These are phyloP conservation scores for Thelephora aurantiotincta DNA, from an alignment of 768 basidiomycete species.

Conservation along the genomic window DNA sequence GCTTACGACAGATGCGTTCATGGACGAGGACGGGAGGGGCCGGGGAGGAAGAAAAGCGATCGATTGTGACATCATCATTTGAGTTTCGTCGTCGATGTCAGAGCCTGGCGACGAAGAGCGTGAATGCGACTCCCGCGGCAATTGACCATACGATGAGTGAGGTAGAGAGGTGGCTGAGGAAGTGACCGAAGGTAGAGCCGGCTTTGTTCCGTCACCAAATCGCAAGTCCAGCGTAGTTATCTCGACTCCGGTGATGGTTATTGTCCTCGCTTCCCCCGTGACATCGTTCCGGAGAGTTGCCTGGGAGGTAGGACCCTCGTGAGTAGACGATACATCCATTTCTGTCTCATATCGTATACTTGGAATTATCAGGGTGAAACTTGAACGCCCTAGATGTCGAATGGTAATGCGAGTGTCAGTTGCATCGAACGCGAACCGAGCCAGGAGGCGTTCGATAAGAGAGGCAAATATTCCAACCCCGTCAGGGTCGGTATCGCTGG, in stretches of 20 bases:
- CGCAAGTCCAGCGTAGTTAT: constrained; percentile 36
- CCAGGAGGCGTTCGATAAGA: constrained; percentile 65
- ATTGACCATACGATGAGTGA: constrained; percentile 15
- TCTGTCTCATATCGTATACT: constrained; percentile 47
- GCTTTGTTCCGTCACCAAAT: neutral
- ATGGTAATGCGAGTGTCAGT: constrained; percentile 53
- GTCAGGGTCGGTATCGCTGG: constrained; percentile 42
- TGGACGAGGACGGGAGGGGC: constrained; percentile 22
- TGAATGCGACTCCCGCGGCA: constrained; percentile 33
- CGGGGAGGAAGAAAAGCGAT: constrained; percentile 38
- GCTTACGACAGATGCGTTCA: constrained; percentile 21
- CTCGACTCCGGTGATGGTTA: constrained; percentile 42
- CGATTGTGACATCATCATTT: constrained; percentile 64
- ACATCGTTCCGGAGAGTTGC: constrained; percentile 5
- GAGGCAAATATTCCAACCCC: constrained; percentile 74
- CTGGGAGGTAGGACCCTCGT: neutral
- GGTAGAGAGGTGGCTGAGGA: constrained; percentile 2
- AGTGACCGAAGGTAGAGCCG: constrained; percentile 3
- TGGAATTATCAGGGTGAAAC: constrained; percentile 43
- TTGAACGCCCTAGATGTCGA: constrained; percentile 47
- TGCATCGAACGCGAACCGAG: constrained; percentile 68
- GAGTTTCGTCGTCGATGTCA: constrained; percentile 46
- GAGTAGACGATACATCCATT: constrained; percentile 4
- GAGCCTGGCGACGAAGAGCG: constrained; percentile 23
- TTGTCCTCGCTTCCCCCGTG: constrained; percentile 25